phyloP scores from a whole-genome alignment of 139 green algal genomes.

The Coelastrella sp. region DNA sequence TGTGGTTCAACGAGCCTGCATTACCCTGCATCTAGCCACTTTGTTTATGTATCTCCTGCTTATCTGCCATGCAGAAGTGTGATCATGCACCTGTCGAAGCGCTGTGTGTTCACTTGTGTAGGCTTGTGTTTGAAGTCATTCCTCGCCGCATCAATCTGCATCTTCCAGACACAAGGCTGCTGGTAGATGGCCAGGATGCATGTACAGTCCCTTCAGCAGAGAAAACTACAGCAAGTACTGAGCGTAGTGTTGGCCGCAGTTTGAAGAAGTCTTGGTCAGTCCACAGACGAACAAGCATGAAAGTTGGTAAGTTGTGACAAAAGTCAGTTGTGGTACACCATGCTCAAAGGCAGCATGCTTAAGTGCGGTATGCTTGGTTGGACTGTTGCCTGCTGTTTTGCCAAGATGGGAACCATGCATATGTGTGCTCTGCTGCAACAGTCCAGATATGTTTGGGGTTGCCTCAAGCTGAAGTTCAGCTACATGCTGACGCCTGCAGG shows the following conservation, averaged over 20 bases:
- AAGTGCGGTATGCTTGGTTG: background rate
- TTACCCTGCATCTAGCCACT: too few relatives aligned
- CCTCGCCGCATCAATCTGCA: constrained; percentile 25
- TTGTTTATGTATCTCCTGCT: too few relatives aligned
- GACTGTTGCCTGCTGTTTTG: background rate
- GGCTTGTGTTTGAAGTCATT: constrained; percentile 39
- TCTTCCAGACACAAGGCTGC: constrained; percentile 44
- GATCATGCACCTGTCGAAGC: too few relatives aligned
- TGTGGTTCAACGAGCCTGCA: too few relatives aligned
- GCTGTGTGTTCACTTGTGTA: too few relatives aligned
- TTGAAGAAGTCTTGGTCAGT: background rate
- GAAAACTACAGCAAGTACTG: background rate
- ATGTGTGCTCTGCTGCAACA: too few relatives aligned
- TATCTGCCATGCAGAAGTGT: too few relatives aligned
- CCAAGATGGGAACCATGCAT: too few relatives aligned
- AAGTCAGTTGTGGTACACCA: background rate
- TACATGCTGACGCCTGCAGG: background rate
- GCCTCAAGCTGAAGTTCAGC: too few relatives aligned
- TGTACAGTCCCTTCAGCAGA: background rate
- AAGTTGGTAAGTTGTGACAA: background rate
- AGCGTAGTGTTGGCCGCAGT: background rate
- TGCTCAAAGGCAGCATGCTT: background rate
- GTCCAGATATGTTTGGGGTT: too few relatives aligned
- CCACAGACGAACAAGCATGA: background rate
- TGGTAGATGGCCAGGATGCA: constrained; percentile 25